These are phyloP conservation scores for Pseudozyma hubeiensis DNA, from an alignment of 1,284 basidiomycete genomes.

Conservation along the genomic window DNA sequence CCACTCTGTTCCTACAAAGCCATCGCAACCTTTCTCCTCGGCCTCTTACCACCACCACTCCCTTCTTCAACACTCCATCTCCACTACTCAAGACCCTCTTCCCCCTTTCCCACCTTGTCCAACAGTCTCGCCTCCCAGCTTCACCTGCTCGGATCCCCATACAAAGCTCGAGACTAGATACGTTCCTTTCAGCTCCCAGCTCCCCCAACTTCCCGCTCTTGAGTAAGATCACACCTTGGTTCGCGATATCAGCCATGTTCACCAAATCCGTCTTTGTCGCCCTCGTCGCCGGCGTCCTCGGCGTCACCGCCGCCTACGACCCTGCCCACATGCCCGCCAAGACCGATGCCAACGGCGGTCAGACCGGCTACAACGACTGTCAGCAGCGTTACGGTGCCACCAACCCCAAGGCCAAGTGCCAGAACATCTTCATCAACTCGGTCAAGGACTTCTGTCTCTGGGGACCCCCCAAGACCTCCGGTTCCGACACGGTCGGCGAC, in stretches of 20 bases:
- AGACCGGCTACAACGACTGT: conserved; percentile 66
- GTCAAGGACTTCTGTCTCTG: conserved; percentile 66
- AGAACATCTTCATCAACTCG: conserved; percentile 66
- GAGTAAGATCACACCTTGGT: background rate
- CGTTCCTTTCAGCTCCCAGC: conserved; percentile 31
- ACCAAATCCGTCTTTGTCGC: conserved; percentile 45
- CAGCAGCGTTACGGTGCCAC: conserved; percentile 54
- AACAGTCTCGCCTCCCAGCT: conserved; percentile 10
- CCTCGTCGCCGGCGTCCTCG: conserved; percentile 45
- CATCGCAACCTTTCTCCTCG: conserved; percentile 9
- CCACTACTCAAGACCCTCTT: conserved; percentile 13
- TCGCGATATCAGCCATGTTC: conserved; percentile 34
- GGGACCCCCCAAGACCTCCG: conserved; percentile 48
- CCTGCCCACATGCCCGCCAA: conserved; percentile 60
- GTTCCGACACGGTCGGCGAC: conserved; percentile 49
- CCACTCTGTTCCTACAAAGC: background rate
- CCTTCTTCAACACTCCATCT: conserved; percentile 1
- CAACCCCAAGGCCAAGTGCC: conserved; percentile 60
- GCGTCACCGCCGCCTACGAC: conserved; percentile 52
- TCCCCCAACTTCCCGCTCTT: background rate
- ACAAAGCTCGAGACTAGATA: conserved; percentile 4
- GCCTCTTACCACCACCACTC: conserved; percentile 5
- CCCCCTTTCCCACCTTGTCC: background rate
- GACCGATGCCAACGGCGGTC: conserved; percentile 55
- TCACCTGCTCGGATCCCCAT: conserved; percentile 1